Conservation (phyloP, 2,329 filamentous ascomycete genomes). For the Sporothrix euskadiensis region DNA sequence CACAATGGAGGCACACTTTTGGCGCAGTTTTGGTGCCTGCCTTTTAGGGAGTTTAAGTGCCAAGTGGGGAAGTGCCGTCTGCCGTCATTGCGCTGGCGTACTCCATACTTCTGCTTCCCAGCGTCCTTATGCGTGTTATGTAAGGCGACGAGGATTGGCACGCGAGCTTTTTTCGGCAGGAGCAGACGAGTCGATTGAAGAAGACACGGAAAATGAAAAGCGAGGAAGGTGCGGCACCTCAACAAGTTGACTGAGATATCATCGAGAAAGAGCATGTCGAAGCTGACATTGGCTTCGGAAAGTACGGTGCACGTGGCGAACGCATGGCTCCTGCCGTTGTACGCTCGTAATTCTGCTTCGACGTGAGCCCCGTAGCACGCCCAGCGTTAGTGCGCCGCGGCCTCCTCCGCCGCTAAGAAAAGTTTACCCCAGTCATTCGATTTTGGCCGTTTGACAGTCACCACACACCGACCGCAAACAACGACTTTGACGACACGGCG, state of each 20-base stretch:
- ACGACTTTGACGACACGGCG: neutral
- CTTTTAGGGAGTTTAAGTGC: constrained; percentile 9
- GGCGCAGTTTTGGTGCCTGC: neutral
- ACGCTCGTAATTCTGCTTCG: neutral
- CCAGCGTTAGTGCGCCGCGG: neutral
- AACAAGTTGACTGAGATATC: too few relatives aligned
- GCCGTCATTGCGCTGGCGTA: neutral
- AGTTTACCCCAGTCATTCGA: constrained; percentile 16
- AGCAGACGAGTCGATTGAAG: neutral
- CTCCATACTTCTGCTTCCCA: neutral
- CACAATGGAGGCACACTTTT: neutral
- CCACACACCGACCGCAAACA: neutral
- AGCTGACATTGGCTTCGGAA: neutral
- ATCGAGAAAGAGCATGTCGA: neutral
- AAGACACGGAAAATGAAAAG: neutral
- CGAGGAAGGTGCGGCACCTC: neutral
- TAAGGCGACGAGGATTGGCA: constrained; percentile 15
- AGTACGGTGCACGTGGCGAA: neutral
- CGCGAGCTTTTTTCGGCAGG: constrained; percentile 14
- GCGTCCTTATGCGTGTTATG: neutral
- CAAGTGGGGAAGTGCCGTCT: constrained; percentile 20
- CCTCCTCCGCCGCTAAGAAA: constrained; percentile 19
- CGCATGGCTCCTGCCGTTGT: neutral
- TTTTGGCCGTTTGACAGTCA: neutral
- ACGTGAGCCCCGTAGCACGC: neutral